Evolutionary conservation across 805 yeast species (phyloP).

Genomic region (Brettanomyces naardenensis): DNA sequence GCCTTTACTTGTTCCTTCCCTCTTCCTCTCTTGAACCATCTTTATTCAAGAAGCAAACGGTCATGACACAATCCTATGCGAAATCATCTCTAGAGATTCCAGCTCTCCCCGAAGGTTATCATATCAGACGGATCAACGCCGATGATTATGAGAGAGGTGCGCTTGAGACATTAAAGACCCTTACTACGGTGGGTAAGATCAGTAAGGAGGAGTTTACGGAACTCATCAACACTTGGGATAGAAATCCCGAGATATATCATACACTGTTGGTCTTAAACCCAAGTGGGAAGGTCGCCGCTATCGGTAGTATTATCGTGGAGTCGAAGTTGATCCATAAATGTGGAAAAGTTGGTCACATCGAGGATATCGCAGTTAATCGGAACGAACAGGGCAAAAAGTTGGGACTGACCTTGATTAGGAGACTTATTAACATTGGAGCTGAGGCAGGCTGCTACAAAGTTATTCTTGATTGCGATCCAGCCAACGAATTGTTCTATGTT

Average conservation of each 20-base stretch:
- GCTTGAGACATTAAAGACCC: slow-evolving; percentile 50
- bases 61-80: no score
- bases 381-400: slow-evolving; percentile 78
- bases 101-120: slow-evolving; percentile 53
- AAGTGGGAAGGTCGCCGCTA: slow-evolving; percentile 57
- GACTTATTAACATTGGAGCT: slow-evolving; percentile 52
- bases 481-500: slow-evolving; percentile 77
- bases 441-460: slow-evolving; percentile 74
- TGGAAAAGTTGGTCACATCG: slow-evolving; percentile 88
- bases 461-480: slow-evolving; percentile 80
- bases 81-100: no score
- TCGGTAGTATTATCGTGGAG: slow-evolving; percentile 78
- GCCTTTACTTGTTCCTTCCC: no score
- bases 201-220: slow-evolving; percentile 39
- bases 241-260: slow-evolving; percentile 46
- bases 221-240: slow-evolving; percentile 53
- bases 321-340: slow-evolving; percentile 76
- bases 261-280: slow-evolving; percentile 59
- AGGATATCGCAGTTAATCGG: slow-evolving; percentile 77
- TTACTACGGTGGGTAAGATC: slow-evolving; percentile 81
- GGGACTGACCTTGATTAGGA: slow-evolving; percentile 60
- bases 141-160: slow-evolving; percentile 59
- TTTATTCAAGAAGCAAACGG: no score
- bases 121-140: slow-evolving; percentile 46
- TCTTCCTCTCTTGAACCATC: no score